phyloP scores from a whole-genome alignment of 2,329 filamentous ascomycete species.

The Alternaria atra region DNA sequence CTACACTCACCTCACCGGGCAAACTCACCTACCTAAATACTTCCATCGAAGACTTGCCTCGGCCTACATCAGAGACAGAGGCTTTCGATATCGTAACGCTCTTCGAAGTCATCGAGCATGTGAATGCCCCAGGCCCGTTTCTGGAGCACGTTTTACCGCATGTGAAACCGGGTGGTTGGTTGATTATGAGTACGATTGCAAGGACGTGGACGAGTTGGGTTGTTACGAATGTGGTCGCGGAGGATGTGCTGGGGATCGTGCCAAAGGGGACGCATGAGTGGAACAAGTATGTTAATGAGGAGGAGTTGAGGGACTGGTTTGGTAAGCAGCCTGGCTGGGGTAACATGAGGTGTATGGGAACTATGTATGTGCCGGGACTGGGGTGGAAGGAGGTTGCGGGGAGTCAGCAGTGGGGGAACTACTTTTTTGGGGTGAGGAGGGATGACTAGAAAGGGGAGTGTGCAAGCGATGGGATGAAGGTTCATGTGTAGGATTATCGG shows the following conservation, averaged over 20 bases:
- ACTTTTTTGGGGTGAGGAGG: conserved; percentile 88
- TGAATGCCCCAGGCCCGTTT: conserved; percentile 78
- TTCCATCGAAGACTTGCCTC: conserved; percentile 74
- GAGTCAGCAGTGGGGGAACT: conserved; percentile 89
- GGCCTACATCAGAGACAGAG: conserved; percentile 45
- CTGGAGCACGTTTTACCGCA: conserved; percentile 75
- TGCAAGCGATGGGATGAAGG: not conserved
- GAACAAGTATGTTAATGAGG: conserved; percentile 91
- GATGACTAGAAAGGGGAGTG: conserved; percentile 8
- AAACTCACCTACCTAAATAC: conserved; percentile 76
- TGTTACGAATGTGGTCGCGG: conserved; percentile 90
- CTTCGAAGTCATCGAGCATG: conserved; percentile 96
- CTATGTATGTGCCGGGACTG: conserved; percentile 87
- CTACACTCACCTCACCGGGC: conserved; percentile 65
- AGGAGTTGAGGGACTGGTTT: conserved; percentile 70
- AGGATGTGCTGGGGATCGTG: conserved; percentile 86
- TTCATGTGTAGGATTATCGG: not conserved
- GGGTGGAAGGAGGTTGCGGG: conserved; percentile 87
- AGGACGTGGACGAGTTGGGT: conserved; percentile 89
- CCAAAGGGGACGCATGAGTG: conserved; percentile 95
- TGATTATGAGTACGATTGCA: conserved; percentile 91
- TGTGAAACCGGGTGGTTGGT: conserved; percentile 89
- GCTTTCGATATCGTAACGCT: conserved; percentile 82
- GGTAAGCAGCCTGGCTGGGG: conserved; percentile 51
- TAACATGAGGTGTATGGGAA: conserved; percentile 73